Base-by-base conservation (phyloP, 805 yeast genomes). In the Lachancea mirantina region DNA sequence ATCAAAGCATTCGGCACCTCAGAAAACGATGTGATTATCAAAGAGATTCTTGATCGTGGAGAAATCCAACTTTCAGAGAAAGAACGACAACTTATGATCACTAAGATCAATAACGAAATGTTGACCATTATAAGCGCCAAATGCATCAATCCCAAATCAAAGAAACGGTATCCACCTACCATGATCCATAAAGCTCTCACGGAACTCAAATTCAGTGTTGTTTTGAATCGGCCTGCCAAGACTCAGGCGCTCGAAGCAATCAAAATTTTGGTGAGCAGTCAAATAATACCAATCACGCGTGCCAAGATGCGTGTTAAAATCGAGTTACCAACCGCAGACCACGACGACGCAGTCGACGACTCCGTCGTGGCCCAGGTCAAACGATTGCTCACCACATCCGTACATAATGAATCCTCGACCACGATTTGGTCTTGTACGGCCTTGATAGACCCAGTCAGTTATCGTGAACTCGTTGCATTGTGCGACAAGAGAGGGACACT, bases 11-110 rank as follows among this genome's bases (percentile, higher is more conserved):
- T 92, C 54, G 87, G 82, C 1, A 72, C 85, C 0, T 75, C 87
- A 0, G 81, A 88, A 47, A 68, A 73, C 8, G 84, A 87, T 50
- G 67, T 68, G 21, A 82, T 88, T 30, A 77, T 92, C 16, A 64
- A 74, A 32, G 95, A 85, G 49, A 92, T 92, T 34, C 62, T 92
- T 39, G 76, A 73, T 36, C 85, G 84, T 53, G 98, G 98, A 23
- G 98, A 92, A 57, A 79, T 92, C 43, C 97, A 92, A 56, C 70
- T 92, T 34, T 85, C 92, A 47, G 96, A 85, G 57, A 87, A 84
- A 63, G 98, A 92, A 60, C 69, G 98, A 49, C 80, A 74, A 42
- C 78, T 81, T 29, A 79, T 80, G 54, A 59, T 75, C 38, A 70
- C 68, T 35, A 88, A 84, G 56, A 70, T 79, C 30, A 84, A 77